Evolutionary conservation across 78 protist genomes (phyloP), one percentile per base, ranked within the genome.

Genomic region (Cyanophora paradoxa): DNA sequence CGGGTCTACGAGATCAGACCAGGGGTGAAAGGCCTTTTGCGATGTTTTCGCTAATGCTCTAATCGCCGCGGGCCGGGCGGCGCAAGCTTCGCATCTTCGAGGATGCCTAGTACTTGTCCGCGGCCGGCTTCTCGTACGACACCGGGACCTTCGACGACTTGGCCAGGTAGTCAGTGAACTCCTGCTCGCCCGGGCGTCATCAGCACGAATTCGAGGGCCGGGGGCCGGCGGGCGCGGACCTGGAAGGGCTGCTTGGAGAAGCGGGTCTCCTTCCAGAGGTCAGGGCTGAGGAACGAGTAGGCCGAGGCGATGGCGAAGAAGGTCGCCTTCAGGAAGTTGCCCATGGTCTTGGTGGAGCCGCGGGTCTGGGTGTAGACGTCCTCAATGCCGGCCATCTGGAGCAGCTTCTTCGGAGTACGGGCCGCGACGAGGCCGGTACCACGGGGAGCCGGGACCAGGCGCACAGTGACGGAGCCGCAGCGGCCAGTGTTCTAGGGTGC

Each of bases 361-460:
- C 78, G 24, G 30, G 99, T 82, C 36, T 81, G 48, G 67, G 99
- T 95, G 95, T 88, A 98, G 86, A 95, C 94, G 72, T 98, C 99
- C 70, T 91, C 87, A 44, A 97, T 72, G 61, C 99, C 99, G 67
- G 99, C 99, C 68, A 88, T 65, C 77, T 78, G 82, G 72, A 98
- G 93, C 20, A 98, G 61, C 92, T 92, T 95, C 95, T 92, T 94
- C 83, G 99, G 88, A 68, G 74, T 79, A 26, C 89, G 88, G 42
- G 99, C 96, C 59, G 99, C 99, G 34, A 98, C 99, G 77, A 98
- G 69, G 59, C 99, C 99, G 40, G 99, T 86, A 77, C 99, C 99
- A 62, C 97, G 90, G 76, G 99, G 99, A 26, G 99, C 99, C 41
- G 99, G 99, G 67, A 98, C 92, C 37, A 97, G 84, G 59, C 99